phyloP scores from a whole-genome alignment of 1,284 basidiomycete genomes.

The Cryptococcus sp. region DNA sequence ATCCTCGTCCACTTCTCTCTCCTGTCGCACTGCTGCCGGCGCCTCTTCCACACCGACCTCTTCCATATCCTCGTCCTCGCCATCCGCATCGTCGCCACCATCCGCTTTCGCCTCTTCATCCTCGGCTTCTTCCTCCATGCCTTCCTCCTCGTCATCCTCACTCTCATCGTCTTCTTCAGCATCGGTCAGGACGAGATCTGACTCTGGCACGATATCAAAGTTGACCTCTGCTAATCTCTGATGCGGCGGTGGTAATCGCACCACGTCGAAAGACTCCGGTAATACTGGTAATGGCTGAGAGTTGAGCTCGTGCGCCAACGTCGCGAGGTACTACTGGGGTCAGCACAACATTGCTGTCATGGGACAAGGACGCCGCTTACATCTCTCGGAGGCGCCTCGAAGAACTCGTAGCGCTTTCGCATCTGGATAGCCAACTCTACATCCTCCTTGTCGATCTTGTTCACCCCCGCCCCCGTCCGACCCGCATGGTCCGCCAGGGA shows the following conservation, averaged over 20 bases:
- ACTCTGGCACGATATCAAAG: constrained; percentile 89
- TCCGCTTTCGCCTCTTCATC: constrained; percentile 21
- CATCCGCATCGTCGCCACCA: constrained; percentile 23
- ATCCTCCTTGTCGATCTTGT: constrained; percentile 87
- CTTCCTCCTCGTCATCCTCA: constrained; percentile 26
- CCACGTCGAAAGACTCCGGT: constrained; percentile 86
- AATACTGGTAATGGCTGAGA: constrained; percentile 83
- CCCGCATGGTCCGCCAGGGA: constrained; percentile 93
- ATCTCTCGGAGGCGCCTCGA: constrained; percentile 91
- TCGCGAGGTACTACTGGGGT: constrained; percentile 71
- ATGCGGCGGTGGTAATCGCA: constrained; percentile 74
- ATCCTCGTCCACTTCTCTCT: constrained; percentile 48
- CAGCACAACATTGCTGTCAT: neutral
- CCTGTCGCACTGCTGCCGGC: constrained; percentile 11
- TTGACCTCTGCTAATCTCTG: constrained; percentile 88
- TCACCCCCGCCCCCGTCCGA: constrained; percentile 56
- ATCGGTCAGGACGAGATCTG: constrained; percentile 60
- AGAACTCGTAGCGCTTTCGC: constrained; percentile 91
- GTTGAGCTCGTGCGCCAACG: constrained; percentile 88
- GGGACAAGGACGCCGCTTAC: constrained; percentile 57
- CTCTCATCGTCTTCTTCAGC: constrained; percentile 35
- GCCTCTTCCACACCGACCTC: constrained; percentile 36
- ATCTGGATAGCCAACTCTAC: constrained; percentile 88
- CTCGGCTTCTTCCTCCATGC: constrained; percentile 18
- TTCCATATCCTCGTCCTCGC: constrained; percentile 41